These are phyloP conservation scores for Arthrobotrys pseudoclavata DNA, from an alignment of 2,329 filamentous ascomycete species.

Conservation along the genomic window DNA sequence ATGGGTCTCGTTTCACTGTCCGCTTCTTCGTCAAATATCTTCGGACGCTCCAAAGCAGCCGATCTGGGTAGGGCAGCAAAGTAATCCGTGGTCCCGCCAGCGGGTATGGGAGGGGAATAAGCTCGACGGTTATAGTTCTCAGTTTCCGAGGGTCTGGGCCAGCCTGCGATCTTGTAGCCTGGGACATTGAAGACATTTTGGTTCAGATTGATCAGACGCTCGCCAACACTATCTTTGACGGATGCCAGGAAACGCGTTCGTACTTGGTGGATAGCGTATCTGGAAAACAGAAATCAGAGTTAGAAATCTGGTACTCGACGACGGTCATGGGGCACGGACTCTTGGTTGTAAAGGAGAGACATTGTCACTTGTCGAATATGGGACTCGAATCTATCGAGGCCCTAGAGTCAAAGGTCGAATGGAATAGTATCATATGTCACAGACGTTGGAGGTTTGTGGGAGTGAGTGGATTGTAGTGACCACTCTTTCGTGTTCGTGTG, in stretches of 20 bases:
- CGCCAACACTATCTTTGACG: slow-evolving; percentile 85
- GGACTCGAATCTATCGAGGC: slow-evolving; percentile 42
- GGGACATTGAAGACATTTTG: slow-evolving; percentile 82
- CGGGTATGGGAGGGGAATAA: slow-evolving; percentile 87
- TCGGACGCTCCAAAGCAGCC: slow-evolving; percentile 71
- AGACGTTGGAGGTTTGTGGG: not conserved
- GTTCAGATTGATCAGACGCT: slow-evolving; percentile 85
- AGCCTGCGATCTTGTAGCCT: slow-evolving; percentile 85
- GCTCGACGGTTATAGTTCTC: slow-evolving; percentile 73
- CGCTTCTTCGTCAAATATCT: slow-evolving; percentile 78
- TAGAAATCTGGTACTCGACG: not conserved
- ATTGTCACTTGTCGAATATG: slow-evolving; percentile 18
- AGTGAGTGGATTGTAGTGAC: not conserved
- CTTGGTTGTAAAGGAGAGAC: slow-evolving; percentile 57
- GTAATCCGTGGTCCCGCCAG: slow-evolving; percentile 84
- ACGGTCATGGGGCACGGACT: slow-evolving; percentile 22
- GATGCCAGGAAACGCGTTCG: slow-evolving; percentile 83
- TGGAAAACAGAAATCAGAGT: slow-evolving; percentile 64
- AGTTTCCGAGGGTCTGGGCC: slow-evolving; percentile 80
- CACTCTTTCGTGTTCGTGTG: slow-evolving; percentile 9
- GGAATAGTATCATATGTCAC: slow-evolving; percentile 36
- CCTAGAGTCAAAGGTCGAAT: not conserved
- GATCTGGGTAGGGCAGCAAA: slow-evolving; percentile 76
- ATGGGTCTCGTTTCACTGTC: slow-evolving; percentile 71
- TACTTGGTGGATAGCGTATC: slow-evolving; percentile 85